Evolutionary conservation across 164 flowering plant species (phyloP).

Genomic region (Vitis labrusca): DNA sequence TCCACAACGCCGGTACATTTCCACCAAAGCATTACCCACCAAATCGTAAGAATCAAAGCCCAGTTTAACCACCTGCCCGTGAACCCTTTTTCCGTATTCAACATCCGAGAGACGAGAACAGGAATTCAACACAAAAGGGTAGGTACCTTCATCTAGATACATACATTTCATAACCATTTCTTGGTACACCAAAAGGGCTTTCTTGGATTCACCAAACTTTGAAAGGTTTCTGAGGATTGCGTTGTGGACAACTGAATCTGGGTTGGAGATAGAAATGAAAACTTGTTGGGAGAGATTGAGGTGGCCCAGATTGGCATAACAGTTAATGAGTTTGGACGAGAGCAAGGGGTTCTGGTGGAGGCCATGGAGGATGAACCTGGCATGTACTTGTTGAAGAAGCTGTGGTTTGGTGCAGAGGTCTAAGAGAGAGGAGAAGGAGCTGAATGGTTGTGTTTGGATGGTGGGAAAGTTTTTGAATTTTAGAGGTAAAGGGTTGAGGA

Average conservation of each 20-base stretch:
- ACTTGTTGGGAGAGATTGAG: conserved; percentile 25
- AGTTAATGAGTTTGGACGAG: conserved; percentile 37
- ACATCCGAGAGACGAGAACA: conserved; percentile 28
- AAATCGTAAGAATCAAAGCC: conserved; percentile 36
- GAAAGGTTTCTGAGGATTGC: conserved; percentile 27
- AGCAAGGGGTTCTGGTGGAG: conserved; percentile 49
- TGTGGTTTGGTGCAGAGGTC: conserved; percentile 37
- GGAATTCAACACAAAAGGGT: conserved; percentile 40
- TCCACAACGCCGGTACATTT: conserved; percentile 21
- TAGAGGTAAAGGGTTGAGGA: conserved; percentile 18
- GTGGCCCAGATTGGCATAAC: conserved; percentile 42
- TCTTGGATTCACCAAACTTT: conserved; percentile 26
- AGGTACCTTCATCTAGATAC: conserved; percentile 47
- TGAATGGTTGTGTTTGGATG: conserved; percentile 21
- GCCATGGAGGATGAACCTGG: conserved; percentile 53
- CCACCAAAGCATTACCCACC: conserved; percentile 31
- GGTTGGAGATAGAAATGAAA: conserved; percentile 26
- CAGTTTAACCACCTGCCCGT: conserved; percentile 41
- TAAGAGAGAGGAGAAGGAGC: conserved; percentile 37
- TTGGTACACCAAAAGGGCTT: conserved; percentile 32
- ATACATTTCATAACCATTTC: conserved; percentile 35
- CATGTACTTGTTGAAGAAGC: conserved; percentile 52
- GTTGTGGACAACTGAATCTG: conserved; percentile 27
- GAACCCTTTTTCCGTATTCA: conserved; percentile 31
- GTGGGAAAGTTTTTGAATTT: conserved; percentile 27